These are phyloP conservation scores for Roridomyces roridus DNA, from an alignment of 768 basidiomycete species.

Conservation along the genomic window DNA sequence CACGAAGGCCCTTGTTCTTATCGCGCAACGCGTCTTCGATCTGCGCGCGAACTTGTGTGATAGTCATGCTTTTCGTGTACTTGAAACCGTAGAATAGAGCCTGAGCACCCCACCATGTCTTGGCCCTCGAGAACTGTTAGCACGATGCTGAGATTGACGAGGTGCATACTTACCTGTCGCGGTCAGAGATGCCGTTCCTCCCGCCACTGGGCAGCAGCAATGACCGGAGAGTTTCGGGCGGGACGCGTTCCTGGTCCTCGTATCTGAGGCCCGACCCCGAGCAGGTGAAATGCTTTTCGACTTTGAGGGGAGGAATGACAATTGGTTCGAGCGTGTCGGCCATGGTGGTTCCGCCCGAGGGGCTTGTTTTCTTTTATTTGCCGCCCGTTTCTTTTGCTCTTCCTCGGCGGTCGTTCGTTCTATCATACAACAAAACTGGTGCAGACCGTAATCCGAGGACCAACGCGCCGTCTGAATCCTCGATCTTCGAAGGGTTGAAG, in stretches of 20 bases:
- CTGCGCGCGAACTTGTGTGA: slow-evolving; percentile 16
- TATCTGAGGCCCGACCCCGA: slow-evolving; percentile 17
- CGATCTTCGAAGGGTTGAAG: too few relatives aligned
- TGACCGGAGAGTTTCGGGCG: slow-evolving; percentile 12
- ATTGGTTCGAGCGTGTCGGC: slow-evolving; percentile 21
- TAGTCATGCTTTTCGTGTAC: slow-evolving; percentile 20
- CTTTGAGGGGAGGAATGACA: slow-evolving; percentile 18
- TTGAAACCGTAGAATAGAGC: slow-evolving; percentile 22
- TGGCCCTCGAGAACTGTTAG: slow-evolving; percentile 4
- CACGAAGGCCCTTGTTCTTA: slow-evolving; percentile 16
- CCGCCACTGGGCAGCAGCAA: slow-evolving; percentile 18
- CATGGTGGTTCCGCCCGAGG: too few relatives aligned
- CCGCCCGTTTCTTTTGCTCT: too few relatives aligned
- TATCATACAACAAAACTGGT: too few relatives aligned
- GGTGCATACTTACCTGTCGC: slow-evolving; percentile 17
- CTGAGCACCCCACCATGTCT: slow-evolving; percentile 25
- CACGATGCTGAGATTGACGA: too few relatives aligned
- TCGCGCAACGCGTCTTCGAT: slow-evolving; percentile 23
- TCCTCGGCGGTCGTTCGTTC: too few relatives aligned
- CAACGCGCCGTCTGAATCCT: too few relatives aligned
- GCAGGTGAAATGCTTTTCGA: slow-evolving; percentile 20
- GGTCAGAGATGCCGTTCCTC: slow-evolving; percentile 19
- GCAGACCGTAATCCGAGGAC: too few relatives aligned
- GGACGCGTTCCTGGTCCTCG: slow-evolving; percentile 23
- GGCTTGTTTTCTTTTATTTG: too few relatives aligned